Evolutionary conservation across 2,329 filamentous ascomycete species (phyloP).

Genomic region (Trichoderma atroviride): DNA sequence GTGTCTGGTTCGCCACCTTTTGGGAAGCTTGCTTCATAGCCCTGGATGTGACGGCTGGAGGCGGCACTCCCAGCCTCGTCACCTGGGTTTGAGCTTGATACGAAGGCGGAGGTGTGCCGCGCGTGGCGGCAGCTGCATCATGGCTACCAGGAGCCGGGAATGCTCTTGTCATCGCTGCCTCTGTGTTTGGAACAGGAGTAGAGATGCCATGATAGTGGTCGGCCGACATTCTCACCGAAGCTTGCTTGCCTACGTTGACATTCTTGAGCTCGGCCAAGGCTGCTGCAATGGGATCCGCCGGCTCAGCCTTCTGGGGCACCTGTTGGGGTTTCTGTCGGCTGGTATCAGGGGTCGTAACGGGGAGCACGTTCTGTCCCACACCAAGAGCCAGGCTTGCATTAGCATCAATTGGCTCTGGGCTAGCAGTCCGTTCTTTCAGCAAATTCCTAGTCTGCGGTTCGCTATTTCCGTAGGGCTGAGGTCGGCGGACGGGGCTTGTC

Average conservation of each 20-base stretch:
- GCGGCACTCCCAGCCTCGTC: slow-evolving; percentile 81
- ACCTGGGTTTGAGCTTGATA: slow-evolving; percentile 70
- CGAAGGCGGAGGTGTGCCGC: slow-evolving; percentile 82
- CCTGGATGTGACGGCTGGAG: slow-evolving; percentile 87
- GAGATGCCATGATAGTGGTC: slow-evolving; percentile 93
- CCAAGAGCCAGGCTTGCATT: slow-evolving; percentile 92
- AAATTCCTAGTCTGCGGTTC: slow-evolving; percentile 42
- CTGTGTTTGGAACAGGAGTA: slow-evolving; percentile 68
- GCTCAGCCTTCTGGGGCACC: slow-evolving; percentile 53
- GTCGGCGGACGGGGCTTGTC: slow-evolving; percentile 41
- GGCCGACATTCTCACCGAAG: slow-evolving; percentile 83
- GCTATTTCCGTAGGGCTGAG: slow-evolving; percentile 42
- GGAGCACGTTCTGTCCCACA: slow-evolving; percentile 93
- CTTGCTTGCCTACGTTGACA: slow-evolving; percentile 73
- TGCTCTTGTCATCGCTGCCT: slow-evolving; percentile 46
- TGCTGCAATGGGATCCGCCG: slow-evolving; percentile 84
- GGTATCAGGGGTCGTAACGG: slow-evolving; percentile 79
- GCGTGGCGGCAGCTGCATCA: slow-evolving; percentile 57
- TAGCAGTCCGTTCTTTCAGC: slow-evolving; percentile 53
- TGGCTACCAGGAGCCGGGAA: slow-evolving; percentile 61
- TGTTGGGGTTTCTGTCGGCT: slow-evolving; percentile 40
- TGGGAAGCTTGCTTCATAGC: slow-evolving; percentile 96
- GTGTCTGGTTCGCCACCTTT: slow-evolving; percentile 81
- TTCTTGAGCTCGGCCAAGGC: slow-evolving; percentile 92
- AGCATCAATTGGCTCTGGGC: slow-evolving; percentile 86